Conservation (phyloP, 1,284 basidiomycete genomes). For the Pseudozyma sp. region DNA sequence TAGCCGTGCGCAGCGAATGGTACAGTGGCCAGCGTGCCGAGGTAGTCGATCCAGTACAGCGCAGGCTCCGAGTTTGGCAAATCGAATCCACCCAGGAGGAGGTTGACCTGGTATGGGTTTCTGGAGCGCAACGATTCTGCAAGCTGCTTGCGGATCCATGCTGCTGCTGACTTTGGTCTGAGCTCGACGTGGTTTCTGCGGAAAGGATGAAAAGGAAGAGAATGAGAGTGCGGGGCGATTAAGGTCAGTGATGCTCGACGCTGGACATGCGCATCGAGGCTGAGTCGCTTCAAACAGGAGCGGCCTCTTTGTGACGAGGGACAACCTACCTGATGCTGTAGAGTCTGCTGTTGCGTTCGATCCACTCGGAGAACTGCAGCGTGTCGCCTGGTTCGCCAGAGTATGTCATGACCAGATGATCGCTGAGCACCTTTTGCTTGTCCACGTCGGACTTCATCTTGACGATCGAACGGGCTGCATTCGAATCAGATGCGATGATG, state of each 20-base stretch:
- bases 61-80: conserved; percentile 74
- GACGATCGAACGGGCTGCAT: conserved; percentile 87
- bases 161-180: conserved; percentile 87
- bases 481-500: conserved; percentile 83
- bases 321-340: conserved; percentile 87
- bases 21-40: conserved; percentile 87
- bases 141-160: conserved; percentile 91
- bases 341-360: conserved; percentile 93
- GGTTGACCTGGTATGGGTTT: conserved; percentile 88
- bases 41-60: conserved; percentile 95
- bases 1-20: conserved; percentile 97
- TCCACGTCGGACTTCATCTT: conserved; percentile 98
- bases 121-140: conserved; percentile 90
- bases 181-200: conserved; percentile 77
- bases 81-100: conserved; percentile 93
- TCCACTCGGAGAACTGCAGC: conserved; percentile 93
- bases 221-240: not conserved
- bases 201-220: not conserved
- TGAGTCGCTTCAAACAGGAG: not conserved
- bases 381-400: conserved; percentile 95
- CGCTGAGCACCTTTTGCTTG: conserved; percentile 91
- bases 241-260: not conserved
- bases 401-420: conserved; percentile 94
- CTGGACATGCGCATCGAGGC: not conserved
- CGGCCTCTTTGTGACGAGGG: not conserved